These are phyloP conservation scores for Aspergillus calidoustus DNA, from an alignment of 2,329 filamentous ascomycete genomes.

Conservation along the genomic window DNA sequence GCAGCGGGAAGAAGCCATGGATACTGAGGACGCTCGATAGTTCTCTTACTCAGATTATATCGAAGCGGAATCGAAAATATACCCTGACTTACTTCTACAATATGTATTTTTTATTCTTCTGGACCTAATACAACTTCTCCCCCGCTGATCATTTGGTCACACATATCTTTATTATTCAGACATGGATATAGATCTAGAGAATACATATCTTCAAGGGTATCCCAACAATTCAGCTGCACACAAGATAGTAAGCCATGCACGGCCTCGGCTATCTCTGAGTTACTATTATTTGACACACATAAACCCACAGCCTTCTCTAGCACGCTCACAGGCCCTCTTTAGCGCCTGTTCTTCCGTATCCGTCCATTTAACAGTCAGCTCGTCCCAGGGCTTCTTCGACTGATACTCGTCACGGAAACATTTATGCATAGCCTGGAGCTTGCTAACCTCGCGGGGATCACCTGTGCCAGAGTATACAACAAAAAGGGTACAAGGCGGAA, in stretches of 20 bases:
- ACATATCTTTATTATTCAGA: background rate
- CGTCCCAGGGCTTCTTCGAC: conserved; percentile 64
- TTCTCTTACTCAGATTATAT: background rate
- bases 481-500: conserved; percentile 64
- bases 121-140: no score
- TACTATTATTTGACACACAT: conserved; percentile 62
- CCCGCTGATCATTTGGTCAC: no score
- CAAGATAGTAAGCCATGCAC: background rate
- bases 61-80: background rate
- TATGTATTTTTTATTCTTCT: background rate
- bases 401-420: conserved; percentile 61
- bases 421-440: conserved; percentile 61
- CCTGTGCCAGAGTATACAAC: conserved; percentile 69
- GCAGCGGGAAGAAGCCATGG: conserved; percentile 47
- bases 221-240: background rate
- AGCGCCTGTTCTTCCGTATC: conserved; percentile 66
- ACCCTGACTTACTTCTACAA: background rate
- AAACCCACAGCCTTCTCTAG: conserved; percentile 63
- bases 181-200: background rate
- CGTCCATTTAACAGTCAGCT: conserved; percentile 67
- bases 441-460: conserved; percentile 61
- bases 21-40: conserved; percentile 33
- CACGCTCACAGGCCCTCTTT: conserved; percentile 59
- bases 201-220: conserved; percentile 5
- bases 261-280: background rate